Conservation (phyloP, 2,329 filamentous ascomycete species). For the Diaporthe amygdali region DNA sequence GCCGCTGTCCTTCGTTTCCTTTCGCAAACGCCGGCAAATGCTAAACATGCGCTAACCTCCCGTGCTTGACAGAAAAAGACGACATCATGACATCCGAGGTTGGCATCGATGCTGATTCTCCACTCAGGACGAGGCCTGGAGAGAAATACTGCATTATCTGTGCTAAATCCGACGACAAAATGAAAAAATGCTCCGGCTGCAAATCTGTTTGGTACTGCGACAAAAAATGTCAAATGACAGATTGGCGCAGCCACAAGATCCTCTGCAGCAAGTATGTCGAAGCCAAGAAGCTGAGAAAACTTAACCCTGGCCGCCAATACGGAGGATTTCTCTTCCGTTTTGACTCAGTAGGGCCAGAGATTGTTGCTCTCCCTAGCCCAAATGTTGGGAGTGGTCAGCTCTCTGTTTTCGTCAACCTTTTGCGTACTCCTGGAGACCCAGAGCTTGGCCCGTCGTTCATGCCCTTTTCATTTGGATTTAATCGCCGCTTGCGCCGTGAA, state of each 20-base stretch:
- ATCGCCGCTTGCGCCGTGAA: not conserved
- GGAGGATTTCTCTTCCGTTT: not conserved
- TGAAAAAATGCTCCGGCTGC: not conserved
- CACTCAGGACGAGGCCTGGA: too few relatives aligned
- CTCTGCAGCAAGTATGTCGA: not conserved
- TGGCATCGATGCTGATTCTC: too few relatives aligned
- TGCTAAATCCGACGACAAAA: not conserved
- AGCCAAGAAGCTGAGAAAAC: not conserved
- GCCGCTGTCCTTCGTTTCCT: too few relatives aligned
- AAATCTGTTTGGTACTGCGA: not conserved
- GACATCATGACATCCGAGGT: too few relatives aligned
- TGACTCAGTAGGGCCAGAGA: not conserved
- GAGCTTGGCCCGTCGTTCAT: too few relatives aligned
- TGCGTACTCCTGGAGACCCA: too few relatives aligned
- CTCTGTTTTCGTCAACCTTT: too few relatives aligned
- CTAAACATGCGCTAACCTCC: too few relatives aligned
- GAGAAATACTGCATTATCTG: not conserved
- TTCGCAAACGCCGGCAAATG: too few relatives aligned
- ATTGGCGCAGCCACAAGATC: not conserved
- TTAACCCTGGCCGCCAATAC: not conserved
- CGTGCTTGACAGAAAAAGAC: too few relatives aligned
- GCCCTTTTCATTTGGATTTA: not conserved
- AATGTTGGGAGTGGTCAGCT: too few relatives aligned
- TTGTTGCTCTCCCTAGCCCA: not conserved
- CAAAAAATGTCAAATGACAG: not conserved